Evolutionary conservation across 2,329 filamentous ascomycete species (phyloP), one percentile per base, ranked within the genome.

Genomic region (Aspergillus pseudoviridinutans): DNA sequence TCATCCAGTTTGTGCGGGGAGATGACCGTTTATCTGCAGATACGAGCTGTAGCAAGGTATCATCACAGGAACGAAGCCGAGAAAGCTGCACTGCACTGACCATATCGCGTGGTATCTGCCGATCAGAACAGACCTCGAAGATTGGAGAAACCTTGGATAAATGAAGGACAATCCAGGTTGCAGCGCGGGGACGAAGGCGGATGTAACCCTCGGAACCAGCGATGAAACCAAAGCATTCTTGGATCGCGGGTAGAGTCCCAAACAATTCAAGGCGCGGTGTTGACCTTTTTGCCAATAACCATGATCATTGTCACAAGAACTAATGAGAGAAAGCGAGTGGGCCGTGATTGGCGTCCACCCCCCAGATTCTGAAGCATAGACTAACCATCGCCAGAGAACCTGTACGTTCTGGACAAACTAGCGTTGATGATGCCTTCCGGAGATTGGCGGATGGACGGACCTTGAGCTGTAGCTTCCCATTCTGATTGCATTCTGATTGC

Each of bases 151-250:
- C 42, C 20, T 12, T 47, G 4, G 12, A 14, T 24, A 25, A 25
- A 47, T 47, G 44, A 47, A 14, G 44, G 44, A 47, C 44, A 22
- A 24, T 47, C 44, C 44, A 44, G 42, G 46, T 49, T 46, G 52
- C 52, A 47, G 24, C 28, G 44, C 49, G 51, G 51, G 35, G 32
- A 17, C 35, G 10, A 46, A 47, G 32, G 20, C 25, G 28, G 49
- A 59, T 59, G 58, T 59, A 59, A 59, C 58, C 56, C 52, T 56
- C 14, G n/a, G 22, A 24, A 49, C 51, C n/a, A 27, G 51, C 25
- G 54, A 59, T 57, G 58, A 27, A 59, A 59, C 58, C 57, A 51
- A 55, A 59, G 51, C 58, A 59, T 59, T 55, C 51, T 50, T 54
- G 54, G 51, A 47, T 27, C 44, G 22, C 44, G 44, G 10, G 12